These are phyloP conservation scores for Globisporangium recalcitrans DNA, from an alignment of 352 stramenopile species.

Conservation along the genomic window DNA sequence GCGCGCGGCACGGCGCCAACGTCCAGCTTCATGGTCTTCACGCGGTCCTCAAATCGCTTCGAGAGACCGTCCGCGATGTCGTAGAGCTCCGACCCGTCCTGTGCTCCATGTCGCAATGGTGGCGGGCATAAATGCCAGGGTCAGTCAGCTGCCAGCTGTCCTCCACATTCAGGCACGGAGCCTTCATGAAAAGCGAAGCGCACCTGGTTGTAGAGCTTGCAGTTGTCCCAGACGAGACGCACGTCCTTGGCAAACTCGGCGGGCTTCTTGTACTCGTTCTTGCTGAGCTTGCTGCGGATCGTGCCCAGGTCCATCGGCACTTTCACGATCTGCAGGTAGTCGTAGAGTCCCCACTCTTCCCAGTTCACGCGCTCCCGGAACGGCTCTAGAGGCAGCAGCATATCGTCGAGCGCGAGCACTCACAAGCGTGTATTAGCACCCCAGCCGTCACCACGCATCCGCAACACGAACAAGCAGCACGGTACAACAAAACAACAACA, in stretches of 20 bases:
- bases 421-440: too few relatives aligned
- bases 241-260: conserved; percentile 78
- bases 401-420: too few relatives aligned
- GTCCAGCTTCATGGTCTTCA: conserved; percentile 81
- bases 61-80: conserved; percentile 73
- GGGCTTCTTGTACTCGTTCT: conserved; percentile 85
- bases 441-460: too few relatives aligned
- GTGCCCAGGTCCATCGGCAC: conserved; percentile 90
- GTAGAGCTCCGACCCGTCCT: conserved; percentile 87
- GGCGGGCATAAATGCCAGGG: neutral
- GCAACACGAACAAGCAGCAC: too few relatives aligned
- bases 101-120: too few relatives aligned
- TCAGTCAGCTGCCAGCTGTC: too few relatives aligned
- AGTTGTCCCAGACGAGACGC: conserved; percentile 85
- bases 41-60: conserved; percentile 86
- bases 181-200: too few relatives aligned
- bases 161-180: too few relatives aligned
- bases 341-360: conserved; percentile 86
- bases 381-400: conserved; percentile 33
- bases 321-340: conserved; percentile 91
- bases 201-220: conserved; percentile 81
- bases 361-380: conserved; percentile 87
- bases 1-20: conserved; percentile 52
- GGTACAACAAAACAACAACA: neutral
- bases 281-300: conserved; percentile 70